Conservation (phyloP, 768 basidiomycete species). For the Suillus subaureus region DNA sequence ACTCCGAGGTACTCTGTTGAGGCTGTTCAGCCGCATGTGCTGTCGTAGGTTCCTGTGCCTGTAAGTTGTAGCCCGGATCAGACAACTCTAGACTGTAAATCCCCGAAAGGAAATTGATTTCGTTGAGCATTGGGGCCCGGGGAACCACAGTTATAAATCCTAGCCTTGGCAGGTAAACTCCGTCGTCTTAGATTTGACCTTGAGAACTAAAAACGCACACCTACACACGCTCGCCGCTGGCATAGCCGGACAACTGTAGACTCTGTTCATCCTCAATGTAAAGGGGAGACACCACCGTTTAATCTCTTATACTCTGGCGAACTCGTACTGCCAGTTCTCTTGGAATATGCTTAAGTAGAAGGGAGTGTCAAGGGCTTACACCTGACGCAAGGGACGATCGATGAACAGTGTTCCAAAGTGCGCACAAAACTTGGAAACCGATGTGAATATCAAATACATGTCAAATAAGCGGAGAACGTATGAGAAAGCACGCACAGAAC, state of each 20-base stretch:
- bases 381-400: not conserved
- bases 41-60: not conserved
- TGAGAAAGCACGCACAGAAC: not conserved
- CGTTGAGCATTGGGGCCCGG: not conserved
- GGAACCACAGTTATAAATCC: not conserved
- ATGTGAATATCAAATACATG: not conserved
- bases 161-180: not conserved
- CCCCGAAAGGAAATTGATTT: not conserved
- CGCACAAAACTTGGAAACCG: not conserved
- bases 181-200: not conserved
- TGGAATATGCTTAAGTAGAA: not conserved
- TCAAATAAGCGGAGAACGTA: not conserved
- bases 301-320: no score
- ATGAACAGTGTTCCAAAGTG: not conserved
- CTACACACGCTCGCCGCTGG: not conserved
- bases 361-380: not conserved
- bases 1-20: not conserved
- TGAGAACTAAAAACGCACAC: not conserved
- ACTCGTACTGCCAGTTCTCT: not conserved
- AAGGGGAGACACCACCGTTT: not conserved
- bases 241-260: not conserved
- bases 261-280: not conserved
- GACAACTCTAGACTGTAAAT: not conserved
- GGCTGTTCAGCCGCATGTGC: no score
- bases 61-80: not conserved